These are phyloP conservation scores for Capronia epimyces DNA, from an alignment of 2,329 filamentous ascomycete species.

Conservation along the genomic window DNA sequence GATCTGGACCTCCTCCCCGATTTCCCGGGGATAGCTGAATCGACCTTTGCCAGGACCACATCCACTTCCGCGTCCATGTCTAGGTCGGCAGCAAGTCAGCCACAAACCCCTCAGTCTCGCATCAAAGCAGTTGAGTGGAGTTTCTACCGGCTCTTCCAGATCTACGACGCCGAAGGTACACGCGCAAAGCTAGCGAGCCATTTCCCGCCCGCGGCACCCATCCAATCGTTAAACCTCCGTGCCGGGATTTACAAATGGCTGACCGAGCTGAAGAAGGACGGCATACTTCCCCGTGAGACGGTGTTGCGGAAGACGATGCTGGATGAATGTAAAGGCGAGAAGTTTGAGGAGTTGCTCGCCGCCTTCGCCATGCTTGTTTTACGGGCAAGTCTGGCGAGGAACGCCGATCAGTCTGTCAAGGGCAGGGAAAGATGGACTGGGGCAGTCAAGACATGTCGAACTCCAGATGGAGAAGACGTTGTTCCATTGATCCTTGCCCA, in stretches of 20 bases:
- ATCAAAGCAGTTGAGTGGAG: slow-evolving; percentile 83
- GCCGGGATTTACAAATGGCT: slow-evolving; percentile 75
- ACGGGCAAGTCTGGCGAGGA: slow-evolving; percentile 47
- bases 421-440: neutral
- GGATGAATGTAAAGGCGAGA: slow-evolving; percentile 90
- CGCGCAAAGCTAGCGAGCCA: slow-evolving; percentile 80
- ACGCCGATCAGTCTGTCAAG: neutral
- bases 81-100: slow-evolving; percentile 23
- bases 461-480: slow-evolving; percentile 41
- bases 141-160: slow-evolving; percentile 75
- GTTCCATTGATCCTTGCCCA: slow-evolving; percentile 67
- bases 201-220: slow-evolving; percentile 82
- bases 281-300: slow-evolving; percentile 69
- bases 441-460: slow-evolving; percentile 20
- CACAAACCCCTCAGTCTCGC: slow-evolving; percentile 73
- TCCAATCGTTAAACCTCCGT: slow-evolving; percentile 86
- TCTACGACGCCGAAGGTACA: slow-evolving; percentile 75
- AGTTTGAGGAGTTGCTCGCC: slow-evolving; percentile 78
- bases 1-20: slow-evolving; percentile 69
- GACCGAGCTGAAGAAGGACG: slow-evolving; percentile 82
- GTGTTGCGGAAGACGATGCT: slow-evolving; percentile 90
- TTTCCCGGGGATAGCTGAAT: slow-evolving; percentile 69
- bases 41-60: slow-evolving; percentile 59
- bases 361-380: slow-evolving; percentile 79
- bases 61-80: neutral